phyloP scores from a whole-genome alignment of 192 early-diverging fungal genomes.

The Mortierella hygrophila region DNA sequence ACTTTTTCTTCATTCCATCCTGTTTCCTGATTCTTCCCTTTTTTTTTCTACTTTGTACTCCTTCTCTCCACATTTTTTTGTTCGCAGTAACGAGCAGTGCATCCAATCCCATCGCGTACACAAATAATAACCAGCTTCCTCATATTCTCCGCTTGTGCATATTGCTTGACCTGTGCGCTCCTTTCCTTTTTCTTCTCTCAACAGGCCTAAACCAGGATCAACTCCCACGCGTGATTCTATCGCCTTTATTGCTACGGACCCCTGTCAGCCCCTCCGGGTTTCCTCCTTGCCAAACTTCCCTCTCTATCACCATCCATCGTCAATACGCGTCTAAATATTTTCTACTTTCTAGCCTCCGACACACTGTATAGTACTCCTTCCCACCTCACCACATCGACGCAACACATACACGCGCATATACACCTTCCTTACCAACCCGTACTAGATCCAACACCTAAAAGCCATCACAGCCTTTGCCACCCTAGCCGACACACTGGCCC shows the following conservation, averaged over 20 bases:
- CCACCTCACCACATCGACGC: not conserved
- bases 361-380: not conserved
- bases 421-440: not conserved
- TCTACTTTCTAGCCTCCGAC: not conserved
- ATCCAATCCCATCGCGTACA: not conserved
- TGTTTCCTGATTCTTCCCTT: no score
- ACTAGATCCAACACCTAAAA: not conserved
- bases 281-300: not conserved
- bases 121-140: not conserved
- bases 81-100: not conserved
- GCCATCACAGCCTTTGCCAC: not conserved
- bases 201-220: not conserved
- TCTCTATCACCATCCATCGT: not conserved
- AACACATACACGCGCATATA: not conserved
- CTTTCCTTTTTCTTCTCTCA: not conserved
- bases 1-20: not conserved
- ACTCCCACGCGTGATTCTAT: not conserved
- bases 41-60: not conserved
- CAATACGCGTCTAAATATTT: not conserved
- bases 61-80: no score
- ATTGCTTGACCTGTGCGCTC: not conserved
- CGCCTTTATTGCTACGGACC: not conserved
- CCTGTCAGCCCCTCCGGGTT: not conserved
- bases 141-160: not conserved
- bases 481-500: not conserved